phyloP scores from a whole-genome alignment of 306 rosid genomes.

The Parietaria judaica region DNA sequence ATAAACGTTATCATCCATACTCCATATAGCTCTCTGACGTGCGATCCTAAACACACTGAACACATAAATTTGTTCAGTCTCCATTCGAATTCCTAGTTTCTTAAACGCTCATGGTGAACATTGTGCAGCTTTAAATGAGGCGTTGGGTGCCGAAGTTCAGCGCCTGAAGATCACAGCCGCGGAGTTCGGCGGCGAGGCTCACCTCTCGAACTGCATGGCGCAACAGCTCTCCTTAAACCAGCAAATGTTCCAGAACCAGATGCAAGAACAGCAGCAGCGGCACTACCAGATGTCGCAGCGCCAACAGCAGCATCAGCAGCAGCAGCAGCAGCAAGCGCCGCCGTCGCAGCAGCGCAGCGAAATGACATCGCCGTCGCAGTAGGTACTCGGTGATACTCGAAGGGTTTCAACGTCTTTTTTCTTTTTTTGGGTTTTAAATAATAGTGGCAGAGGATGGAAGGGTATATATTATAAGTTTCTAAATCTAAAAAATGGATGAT shows the following conservation, averaged over 20 bases:
- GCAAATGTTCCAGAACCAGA: slow-evolving; percentile 44
- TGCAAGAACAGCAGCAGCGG: slow-evolving; percentile 32
- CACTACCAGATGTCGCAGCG: slow-evolving; percentile 29
- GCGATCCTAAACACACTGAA: too few species aligned
- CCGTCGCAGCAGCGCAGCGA: slow-evolving; percentile 31
- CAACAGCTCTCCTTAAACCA: slow-evolving; percentile 50
- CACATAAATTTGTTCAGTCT: too few species aligned
- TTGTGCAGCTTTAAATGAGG: slow-evolving; percentile 62
- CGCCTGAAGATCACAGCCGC: slow-evolving; percentile 47
- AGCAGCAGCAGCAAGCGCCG: slow-evolving; percentile 27
- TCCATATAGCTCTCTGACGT: too few species aligned
- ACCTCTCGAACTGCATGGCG: slow-evolving; percentile 39
- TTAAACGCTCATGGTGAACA: too few species aligned
- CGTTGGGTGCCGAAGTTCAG: slow-evolving; percentile 66
- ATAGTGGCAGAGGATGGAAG: slow-evolving; percentile 5
- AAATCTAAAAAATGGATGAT: slow-evolving; percentile 1
- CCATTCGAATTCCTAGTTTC: too few species aligned
- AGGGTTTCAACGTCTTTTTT: slow-evolving; percentile 8
- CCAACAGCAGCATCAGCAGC: slow-evolving; percentile 28
- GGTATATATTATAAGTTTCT: slow-evolving; percentile 2
- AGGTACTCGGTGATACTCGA: slow-evolving; percentile 4
- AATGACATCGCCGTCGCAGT: slow-evolving; percentile 19
- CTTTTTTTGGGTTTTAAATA: slow-evolving; percentile 15
- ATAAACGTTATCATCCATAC: too few species aligned
- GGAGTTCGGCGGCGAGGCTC: slow-evolving; percentile 49